Evolutionary conservation across 768 basidiomycete genomes (phyloP), one percentile per base, ranked within the genome.

Genomic region (Collybiopsis confluens): DNA sequence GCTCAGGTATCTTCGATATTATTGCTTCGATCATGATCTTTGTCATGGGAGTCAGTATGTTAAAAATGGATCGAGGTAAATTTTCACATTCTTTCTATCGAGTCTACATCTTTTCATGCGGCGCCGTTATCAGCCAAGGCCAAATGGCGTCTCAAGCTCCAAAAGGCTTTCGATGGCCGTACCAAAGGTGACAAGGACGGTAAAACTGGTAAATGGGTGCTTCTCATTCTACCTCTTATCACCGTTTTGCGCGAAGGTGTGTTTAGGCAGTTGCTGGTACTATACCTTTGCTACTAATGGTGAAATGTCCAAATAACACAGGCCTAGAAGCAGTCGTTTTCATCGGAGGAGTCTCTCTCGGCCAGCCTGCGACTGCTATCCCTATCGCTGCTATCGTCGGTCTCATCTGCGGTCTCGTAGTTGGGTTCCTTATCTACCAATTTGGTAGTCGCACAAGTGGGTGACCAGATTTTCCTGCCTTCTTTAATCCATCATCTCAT

Each of bases 131-230:
- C 13, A 78, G 88, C 96, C 10, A 90, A 92, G 66, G 80, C 87
- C n/a, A 93, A 91, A 68, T 99, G 96, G 96, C 82, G 91, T 59
- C 70, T 91, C 63, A 97, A 96, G 74, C 83, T 98, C 45, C 76
- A 84, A 52, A 75, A 73, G 10, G 89, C 94, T 0, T 97, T 98
- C 70, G 72, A 77, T 21, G 79, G 74, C 15, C 35, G 24, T 16
- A 55, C 37, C 35, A 43, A 42, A 52, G 54, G 73, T 41, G 80
- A 83, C 47, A 68, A 75, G 3, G 61, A 72, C 7, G 70, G 81
- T 2, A 74, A 62, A 52, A 75, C 83, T 1, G 82, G 88, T 2
- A 90, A 85, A 73, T 98, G 91, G 88, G 81, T 86, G 0, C 78
- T 99, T 43, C 92, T 99, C 74, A 61, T 95, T 27, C 78, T 99